Evolutionary conservation across 495 filamentous ascomycete species (phyloP), one percentile per base, ranked within the genome.

Genomic region (Talaromyces thailandensis): DNA sequence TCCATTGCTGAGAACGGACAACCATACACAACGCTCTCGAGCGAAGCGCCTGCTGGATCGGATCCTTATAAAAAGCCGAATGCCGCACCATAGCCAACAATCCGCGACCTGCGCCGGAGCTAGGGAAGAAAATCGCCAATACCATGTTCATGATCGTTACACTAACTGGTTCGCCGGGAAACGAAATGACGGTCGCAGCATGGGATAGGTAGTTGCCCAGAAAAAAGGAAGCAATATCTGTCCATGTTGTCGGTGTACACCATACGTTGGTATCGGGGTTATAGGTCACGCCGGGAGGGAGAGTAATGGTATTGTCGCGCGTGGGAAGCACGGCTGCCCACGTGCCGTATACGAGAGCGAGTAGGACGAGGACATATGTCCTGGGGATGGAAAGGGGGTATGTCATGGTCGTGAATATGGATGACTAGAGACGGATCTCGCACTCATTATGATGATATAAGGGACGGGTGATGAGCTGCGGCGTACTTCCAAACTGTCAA

Each of bases 121-220:
- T 69, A 7, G 73, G 73, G 18, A 76, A 67, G 18, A 76, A 66
- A 1, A 76, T 61, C 28, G 67, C 66, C 14, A 65, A 56, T 8
- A 69, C 32, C 9, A 66, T 71, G 55, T 61, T 64, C 12, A 70
- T 32, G 45, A 71, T 67, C 66, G 71, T 12, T 68, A 56, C 35
- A 66, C n/a, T 68, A 7, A 64, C 57, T 18, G 65, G 64, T 45
- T 78, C 74, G 11, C 74, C 77, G 6, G 77, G 74, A 12, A 69
- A 67, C 18, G 75, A 70, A 35, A 76, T 74, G 23, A 78, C 73
- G 6, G 76, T 78, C 8, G 74, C 75, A 43, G 73, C 73, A 62
- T 78, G 77, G 32, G 78, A 67, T 3, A 79, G 40, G 53, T 78
- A 79, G 61, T 79, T 79, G n/a, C 70, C 71, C 7, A 78, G 40